These are phyloP conservation scores for Grifola frondosa DNA, from an alignment of 1,284 basidiomycete species.

Conservation along the genomic window DNA sequence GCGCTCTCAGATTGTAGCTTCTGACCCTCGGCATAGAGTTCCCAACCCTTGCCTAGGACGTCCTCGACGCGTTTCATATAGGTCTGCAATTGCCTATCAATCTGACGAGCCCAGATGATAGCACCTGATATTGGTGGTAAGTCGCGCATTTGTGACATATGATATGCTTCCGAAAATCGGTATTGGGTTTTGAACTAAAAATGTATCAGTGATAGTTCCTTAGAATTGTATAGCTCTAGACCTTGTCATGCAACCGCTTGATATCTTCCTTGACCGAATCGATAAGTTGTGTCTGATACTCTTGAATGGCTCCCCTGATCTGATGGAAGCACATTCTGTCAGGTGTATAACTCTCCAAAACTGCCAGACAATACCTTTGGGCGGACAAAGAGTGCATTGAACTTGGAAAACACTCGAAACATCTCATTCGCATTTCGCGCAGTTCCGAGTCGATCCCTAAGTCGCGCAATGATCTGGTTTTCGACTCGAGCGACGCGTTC, in stretches of 20 bases:
- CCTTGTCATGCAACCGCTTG: constrained; percentile 91
- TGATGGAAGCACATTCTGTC: constrained; percentile 31
- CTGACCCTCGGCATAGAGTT: constrained; percentile 98
- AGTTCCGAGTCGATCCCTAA: constrained; percentile 92
- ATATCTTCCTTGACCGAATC: constrained; percentile 99
- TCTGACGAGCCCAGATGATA: constrained; percentile 98
- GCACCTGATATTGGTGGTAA: constrained; percentile 96
- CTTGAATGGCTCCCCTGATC: constrained; percentile 97
- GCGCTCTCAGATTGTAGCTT: constrained; percentile 90
- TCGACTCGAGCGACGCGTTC: constrained; percentile 97
- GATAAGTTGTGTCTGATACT: constrained; percentile 97
- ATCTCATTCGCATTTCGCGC: constrained; percentile 98
- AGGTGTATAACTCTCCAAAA: background rate
- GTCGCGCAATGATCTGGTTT: constrained; percentile 94
- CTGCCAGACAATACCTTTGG: constrained; percentile 74
- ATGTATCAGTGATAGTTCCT: constrained; percentile 13
- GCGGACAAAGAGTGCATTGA: constrained; percentile 95
- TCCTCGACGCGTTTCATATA: constrained; percentile 99
- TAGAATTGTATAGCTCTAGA: too few species aligned
- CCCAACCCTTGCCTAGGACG: constrained; percentile 98
- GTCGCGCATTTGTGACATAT: constrained; percentile 98
- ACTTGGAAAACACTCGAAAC: constrained; percentile 98
- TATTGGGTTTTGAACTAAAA: constrained; percentile 89
- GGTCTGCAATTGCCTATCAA: constrained; percentile 91
- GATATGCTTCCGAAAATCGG: constrained; percentile 92